Evolutionary conservation across 306 rosid genomes (phyloP), one percentile per base, ranked within the genome.

Genomic region (Myrica gale): DNA sequence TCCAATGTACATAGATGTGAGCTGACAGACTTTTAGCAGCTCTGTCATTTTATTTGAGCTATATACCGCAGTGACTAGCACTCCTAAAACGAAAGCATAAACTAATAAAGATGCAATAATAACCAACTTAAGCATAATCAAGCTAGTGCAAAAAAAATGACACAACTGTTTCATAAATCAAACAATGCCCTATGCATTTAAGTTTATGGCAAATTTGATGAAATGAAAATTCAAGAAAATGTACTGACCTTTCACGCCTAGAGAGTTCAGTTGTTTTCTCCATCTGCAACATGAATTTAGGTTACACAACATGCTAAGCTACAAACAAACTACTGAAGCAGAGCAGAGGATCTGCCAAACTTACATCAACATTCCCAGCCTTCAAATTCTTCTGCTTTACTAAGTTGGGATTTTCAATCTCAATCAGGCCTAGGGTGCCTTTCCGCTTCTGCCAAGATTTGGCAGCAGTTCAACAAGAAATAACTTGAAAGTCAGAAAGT

Each of bases 321-420:
- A 41, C 46, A 48, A 37, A 47, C 19, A 48, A 45, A 76, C 62
- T 8, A 32, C 39, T 7, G 44, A 71, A 66, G 73, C 48, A 48
- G 20, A 26, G 23, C 20, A 71, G 3, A 74, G 63, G 26, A 72
- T 69, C 51, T 42, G 50, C 16, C 13, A 44, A 62, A 78, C 90
- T 86, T 82, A 90, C 96, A 79, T 90, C 92, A 44, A 77, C 72
- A 43, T 84, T 85, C 76, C 37, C 83, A 63, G 89, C 90, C 76
- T 81, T 90, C 89, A 86, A 46, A 32, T 77, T 83, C 78, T 83
- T 90, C 10, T 80, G 58, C 80, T 86, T 90, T 11, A 54, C 88
- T 68, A 88, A 81, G 79, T 90, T 90, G 15, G 96, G 96, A 83
- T 90, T 90, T 83, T 90, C 90, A 56, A 88, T 85, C 80, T 90